Base-by-base conservation (phyloP, 176 grass and related monocot species). In the Cocos nucifera region DNA sequence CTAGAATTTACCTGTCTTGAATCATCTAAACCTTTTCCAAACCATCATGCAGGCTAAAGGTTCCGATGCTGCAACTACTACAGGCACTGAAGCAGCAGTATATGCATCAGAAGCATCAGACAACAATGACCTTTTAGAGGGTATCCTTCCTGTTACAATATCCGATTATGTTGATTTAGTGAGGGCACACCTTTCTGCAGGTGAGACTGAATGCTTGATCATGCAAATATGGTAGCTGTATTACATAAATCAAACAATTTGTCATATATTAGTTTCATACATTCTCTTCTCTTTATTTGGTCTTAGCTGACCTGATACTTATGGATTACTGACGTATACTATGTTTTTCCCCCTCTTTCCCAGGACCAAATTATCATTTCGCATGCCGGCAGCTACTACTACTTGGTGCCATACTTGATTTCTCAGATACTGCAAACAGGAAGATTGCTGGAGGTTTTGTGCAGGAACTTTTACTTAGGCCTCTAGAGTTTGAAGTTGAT, bases 101-200 rank as follows among this genome's bases (percentile, higher is more conserved):
- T 97, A 97, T 79, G 93, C 87, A 72, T 91, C 87, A 70, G 87
- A 97, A 89, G 93, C 93, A 53, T 91, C 87, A 64, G 81, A 91
- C 57, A 97, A 78, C 53, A 88, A 97, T 80, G 87, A 91, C 62
- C 75, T 91, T 80, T 80, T 97, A 50, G 93, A 97, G 20, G 57
- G 24, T 75, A 60, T 97, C 44, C 93, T 92, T 85, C 93, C 93
- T 51, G 61, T 51, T 57, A 88, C 93, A 75, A 67, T 88, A 65
- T 82, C 79, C 57, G 73, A 91, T 50, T 92, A 85, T 76, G 84
- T 97, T 57, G 63, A 68, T 74, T 78, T 97, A 73, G 93, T 88
- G 69, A 97, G 91, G 66, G 76, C 66, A 1, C 87, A 97, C 79
- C 93, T 97, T 85, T 97, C 87, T 85, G 73, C 87, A 49, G 93